Percentiles rank a stretch among this genome's conserved stretches.
Conservation (phyloP, 805 yeast species). For the Saturnispora serradocipensis region DNA sequence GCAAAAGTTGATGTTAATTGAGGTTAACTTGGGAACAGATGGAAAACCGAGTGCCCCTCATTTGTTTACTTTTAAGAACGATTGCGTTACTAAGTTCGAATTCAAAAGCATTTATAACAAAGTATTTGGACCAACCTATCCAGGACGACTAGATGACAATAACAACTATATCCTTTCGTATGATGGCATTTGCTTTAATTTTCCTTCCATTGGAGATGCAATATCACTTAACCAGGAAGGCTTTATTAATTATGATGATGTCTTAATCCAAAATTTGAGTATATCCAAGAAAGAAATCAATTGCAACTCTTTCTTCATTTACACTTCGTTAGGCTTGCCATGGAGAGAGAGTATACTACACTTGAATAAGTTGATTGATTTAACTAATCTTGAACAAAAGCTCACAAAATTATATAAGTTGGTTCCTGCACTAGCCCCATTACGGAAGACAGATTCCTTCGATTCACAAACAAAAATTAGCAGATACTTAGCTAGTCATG, state of each 20-base stretch:
- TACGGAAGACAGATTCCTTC: slow-evolving; percentile 8
- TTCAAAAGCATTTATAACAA: slow-evolving; percentile 43
- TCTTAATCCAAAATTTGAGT: slow-evolving; percentile 19
- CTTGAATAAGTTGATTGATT: not conserved
- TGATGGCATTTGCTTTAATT: slow-evolving; percentile 48
- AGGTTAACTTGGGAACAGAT: slow-evolving; percentile 15
- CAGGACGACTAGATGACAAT: slow-evolving; percentile 32
- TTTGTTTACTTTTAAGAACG: slow-evolving; percentile 18
- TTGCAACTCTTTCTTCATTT: slow-evolving; percentile 33
- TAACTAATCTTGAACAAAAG: not conserved
- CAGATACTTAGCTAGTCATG: not conserved
- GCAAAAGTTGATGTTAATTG: slow-evolving; percentile 23
- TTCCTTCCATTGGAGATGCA: slow-evolving; percentile 20
- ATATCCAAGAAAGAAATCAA: slow-evolving; percentile 26
- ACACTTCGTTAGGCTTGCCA: slow-evolving; percentile 27
- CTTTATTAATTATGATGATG: slow-evolving; percentile 3
- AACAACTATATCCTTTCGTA: slow-evolving; percentile 38
- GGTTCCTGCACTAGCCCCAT: not conserved
- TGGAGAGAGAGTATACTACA: slow-evolving; percentile 1
- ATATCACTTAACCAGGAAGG: not conserved
- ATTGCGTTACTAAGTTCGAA: slow-evolving; percentile 16
- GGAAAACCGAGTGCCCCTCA: slow-evolving; percentile 9
- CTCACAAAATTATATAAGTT: not conserved
- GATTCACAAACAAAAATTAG: not conserved
- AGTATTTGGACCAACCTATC: slow-evolving; percentile 55